Percentiles rank a stretch among this genome's conserved stretches.
Conservation (phyloP, 2,329 filamentous ascomycete species). For the Dryadomyces quercus-mongolicae region DNA sequence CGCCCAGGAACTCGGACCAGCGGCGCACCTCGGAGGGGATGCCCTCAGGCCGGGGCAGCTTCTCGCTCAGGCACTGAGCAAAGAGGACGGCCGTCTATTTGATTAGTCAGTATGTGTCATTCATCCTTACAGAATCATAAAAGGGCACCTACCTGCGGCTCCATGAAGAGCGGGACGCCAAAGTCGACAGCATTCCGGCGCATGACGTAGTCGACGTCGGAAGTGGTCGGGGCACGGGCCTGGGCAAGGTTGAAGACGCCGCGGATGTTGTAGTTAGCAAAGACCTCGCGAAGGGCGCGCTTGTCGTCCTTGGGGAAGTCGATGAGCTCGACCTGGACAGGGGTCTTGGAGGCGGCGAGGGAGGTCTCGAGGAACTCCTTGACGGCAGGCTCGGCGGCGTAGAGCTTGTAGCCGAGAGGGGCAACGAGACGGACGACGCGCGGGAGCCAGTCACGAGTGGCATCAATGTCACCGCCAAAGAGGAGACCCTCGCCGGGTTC, state of each 20-base stretch:
- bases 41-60: slow-evolving; percentile 77
- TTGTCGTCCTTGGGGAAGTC: slow-evolving; percentile 97
- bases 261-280: slow-evolving; percentile 91
- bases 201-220: slow-evolving; percentile 98
- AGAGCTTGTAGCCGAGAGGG: slow-evolving; percentile 90
- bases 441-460: slow-evolving; percentile 56
- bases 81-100: slow-evolving; percentile 84
- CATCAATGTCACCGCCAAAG: slow-evolving; percentile 63
- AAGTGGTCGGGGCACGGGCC: slow-evolving; percentile 66
- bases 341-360: slow-evolving; percentile 42
- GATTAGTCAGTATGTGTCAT: not conserved
- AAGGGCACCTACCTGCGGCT: slow-evolving; percentile 65
- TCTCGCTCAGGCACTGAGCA: slow-evolving; percentile 93
- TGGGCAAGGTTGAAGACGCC: slow-evolving; percentile 92
- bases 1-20: slow-evolving; percentile 93
- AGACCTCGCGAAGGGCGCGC: slow-evolving; percentile 84
- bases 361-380: slow-evolving; percentile 66
- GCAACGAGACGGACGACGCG: slow-evolving; percentile 76
- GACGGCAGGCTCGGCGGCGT: slow-evolving; percentile 67
- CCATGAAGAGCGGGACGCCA: slow-evolving; percentile 95
- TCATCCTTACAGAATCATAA: not conserved
- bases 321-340: slow-evolving; percentile 70
- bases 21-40: slow-evolving; percentile 83
- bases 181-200: slow-evolving; percentile 97
- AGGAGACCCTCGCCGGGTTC: slow-evolving; percentile 91